Evolutionary conservation across 1,139 yeast species (phyloP), one percentile per base, ranked within the genome.

Genomic region (Lizanozyma gosingica): DNA sequence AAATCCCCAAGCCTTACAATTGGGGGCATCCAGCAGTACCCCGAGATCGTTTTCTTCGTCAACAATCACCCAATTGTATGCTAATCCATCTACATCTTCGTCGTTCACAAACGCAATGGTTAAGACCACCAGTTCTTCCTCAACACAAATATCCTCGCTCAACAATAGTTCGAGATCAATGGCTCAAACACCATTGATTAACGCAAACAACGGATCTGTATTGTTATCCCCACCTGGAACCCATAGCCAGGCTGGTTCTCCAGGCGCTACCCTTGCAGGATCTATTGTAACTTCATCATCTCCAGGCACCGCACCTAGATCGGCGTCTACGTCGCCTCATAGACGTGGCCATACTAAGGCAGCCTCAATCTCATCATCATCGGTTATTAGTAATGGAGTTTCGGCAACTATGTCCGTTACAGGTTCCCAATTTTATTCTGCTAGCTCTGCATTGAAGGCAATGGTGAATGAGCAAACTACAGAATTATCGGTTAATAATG

Each of bases 361-460:
- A n/a, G 60, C 67, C 4, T 62, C 70, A 3, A 49, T 62, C 40
- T 57, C 67, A 9, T 52, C 50, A 22, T 11, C 29, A 6, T 22
- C 11, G 6, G 29, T 11, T 6, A 6, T 22, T 6, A 11, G 29
- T 22, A 22, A 11, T 22, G 29, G 29, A 6, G 29, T 11, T 6
- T 22, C 29, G 6, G 11, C 29, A 6, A 22, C 29, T 6, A 22
- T 11, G 29, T 22, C 29, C 9, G 29, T 11, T 11, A 6, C 29
- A 11, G 6, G 9, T 22, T 6, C 29, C 38, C 42, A 59, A 16
- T 61, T 60, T 45, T 62, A 76, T 2, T 65, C 83, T 6, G 86
- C 86, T 8, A 76, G 83, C 37, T 55, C 68, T 44, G 87, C 82
- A 11, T 63, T 81, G 46, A 83, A 80, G 53, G 86, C 87, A 0